Conservation (phyloP, 495 filamentous ascomycete species). For the Platismatia glauca region DNA sequence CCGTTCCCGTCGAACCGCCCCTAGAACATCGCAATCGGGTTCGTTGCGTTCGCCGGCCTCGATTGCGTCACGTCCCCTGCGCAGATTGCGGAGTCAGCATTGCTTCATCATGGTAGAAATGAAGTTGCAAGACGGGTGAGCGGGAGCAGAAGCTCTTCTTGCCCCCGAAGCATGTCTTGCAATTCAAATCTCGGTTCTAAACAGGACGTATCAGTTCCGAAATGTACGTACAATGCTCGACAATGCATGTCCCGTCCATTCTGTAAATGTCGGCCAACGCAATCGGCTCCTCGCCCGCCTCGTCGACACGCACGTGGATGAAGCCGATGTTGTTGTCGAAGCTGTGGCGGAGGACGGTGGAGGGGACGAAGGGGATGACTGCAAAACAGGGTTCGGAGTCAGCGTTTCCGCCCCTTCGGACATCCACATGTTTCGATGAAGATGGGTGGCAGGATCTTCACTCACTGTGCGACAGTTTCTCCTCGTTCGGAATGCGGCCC, state of each 20-base stretch:
- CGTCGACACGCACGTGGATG: conserved; percentile 11
- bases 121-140: too few relatives aligned
- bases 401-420: neutral
- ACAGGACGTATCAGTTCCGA: too few relatives aligned
- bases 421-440: neutral
- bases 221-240: too few relatives aligned
- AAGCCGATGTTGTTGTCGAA: conserved; percentile 20
- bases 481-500: conserved; percentile 10
- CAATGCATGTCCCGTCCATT: conserved; percentile 19
- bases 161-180: too few relatives aligned
- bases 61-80: conserved; percentile 17
- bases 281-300: conserved; percentile 6
- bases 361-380: conserved; percentile 13
- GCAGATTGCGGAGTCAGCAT: too few relatives aligned
- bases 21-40: conserved; percentile 18
- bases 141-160: too few relatives aligned
- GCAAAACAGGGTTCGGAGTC: neutral
- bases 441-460: neutral
- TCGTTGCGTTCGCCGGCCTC: conserved; percentile 17
- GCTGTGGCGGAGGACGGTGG: conserved; percentile 7
- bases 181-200: too few relatives aligned
- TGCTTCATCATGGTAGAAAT: too few relatives aligned
- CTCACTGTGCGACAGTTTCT: conserved; percentile 3
- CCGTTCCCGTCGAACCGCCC: neutral
- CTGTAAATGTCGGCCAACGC: conserved; percentile 18